Conservation (phyloP, 129 eudicot genomes). For the Apium graveolens region DNA sequence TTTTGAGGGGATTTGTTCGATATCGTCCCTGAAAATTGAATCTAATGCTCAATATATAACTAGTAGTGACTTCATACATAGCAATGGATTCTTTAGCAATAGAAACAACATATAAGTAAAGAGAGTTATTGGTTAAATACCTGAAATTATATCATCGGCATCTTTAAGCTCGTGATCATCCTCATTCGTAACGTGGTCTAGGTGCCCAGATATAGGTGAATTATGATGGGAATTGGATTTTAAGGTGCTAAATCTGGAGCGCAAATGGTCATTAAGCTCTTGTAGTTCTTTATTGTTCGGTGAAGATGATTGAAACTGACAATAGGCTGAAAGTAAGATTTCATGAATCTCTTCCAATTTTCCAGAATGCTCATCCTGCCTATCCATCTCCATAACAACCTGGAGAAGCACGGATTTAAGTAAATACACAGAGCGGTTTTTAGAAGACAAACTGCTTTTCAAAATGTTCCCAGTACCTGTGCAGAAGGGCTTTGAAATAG, state of each 20-base stretch:
- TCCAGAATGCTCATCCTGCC: constrained; percentile 60
- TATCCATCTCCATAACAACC: constrained; percentile 92
- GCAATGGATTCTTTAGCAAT: not conserved
- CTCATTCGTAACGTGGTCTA: not conserved
- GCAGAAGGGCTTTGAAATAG: constrained; percentile 50
- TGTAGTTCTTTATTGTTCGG: not conserved
- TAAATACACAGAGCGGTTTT: not conserved
- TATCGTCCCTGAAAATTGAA: not conserved
- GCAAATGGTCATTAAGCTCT: constrained; percentile 4
- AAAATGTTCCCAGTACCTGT: constrained; percentile 36
- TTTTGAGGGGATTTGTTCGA: not conserved
- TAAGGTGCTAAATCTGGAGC: not conserved
- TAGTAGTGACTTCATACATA: not conserved
- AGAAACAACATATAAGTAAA: not conserved
- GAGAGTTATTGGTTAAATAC: not conserved
- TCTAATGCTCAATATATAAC: not conserved
- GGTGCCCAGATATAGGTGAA: not conserved
- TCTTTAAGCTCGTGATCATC: constrained; percentile 20
- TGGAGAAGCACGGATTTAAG: constrained; percentile 22
- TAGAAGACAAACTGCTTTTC: not conserved
- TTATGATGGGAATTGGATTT: not conserved
- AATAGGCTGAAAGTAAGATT: constrained; percentile 45
- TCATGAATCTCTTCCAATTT: constrained; percentile 43
- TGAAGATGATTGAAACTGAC: constrained; percentile 36
- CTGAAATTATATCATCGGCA: constrained; percentile 9